Base-by-base conservation (phyloP, 2,329 filamentous ascomycete genomes). In the Fusarium virguliforme region DNA sequence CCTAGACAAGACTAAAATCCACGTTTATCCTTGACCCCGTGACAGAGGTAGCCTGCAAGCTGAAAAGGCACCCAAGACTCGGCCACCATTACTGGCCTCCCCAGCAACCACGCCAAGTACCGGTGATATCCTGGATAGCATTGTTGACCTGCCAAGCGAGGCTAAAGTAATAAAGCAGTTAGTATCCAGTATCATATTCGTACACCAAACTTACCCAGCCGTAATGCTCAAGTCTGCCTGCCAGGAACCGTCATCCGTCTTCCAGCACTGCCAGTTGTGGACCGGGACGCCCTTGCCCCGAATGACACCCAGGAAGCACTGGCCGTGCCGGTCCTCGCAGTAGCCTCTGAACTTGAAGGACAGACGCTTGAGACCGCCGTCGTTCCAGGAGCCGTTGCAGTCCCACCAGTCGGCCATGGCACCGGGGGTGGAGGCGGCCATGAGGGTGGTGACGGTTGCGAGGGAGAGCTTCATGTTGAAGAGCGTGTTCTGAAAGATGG, bases 201-300 rank as follows among this genome's bases (percentile, higher is more conserved):
- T 34, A 15, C 18, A 10, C 48, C 13, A 10, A 6, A 53, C 48
- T 35, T 35, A 53, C 48, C 48, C 48, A 53, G 48, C 48, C 1
- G 48, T 53, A 24, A 18, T 53, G 12, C 48, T 53, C 18, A 53
- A 8, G 30, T 53, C 48, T 7, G 28, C 48, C 30, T 53, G 48
- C 48, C 48, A 53, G 28, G 28, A 53, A 6, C 48, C 48, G 15
- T 53, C 48, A 35, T 34, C 48, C 2, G 28, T 15, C 48, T 53
- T 32, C 48, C 48, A 53, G n/a, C 48, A 53, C 30, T 53, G 48
- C 48, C 48, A 53, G 48, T 53, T 53, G 18, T 53, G 48, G 15
- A 53, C 48, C 9, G 48, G 34, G 30, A 53, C 13, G 12, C 48
- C 48, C 30, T 53, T 53, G 18, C 48, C 48, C 3, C 48, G 48